Conservation (phyloP, 192 early-diverging fungal species). For the Helicostylum pulchrum region DNA sequence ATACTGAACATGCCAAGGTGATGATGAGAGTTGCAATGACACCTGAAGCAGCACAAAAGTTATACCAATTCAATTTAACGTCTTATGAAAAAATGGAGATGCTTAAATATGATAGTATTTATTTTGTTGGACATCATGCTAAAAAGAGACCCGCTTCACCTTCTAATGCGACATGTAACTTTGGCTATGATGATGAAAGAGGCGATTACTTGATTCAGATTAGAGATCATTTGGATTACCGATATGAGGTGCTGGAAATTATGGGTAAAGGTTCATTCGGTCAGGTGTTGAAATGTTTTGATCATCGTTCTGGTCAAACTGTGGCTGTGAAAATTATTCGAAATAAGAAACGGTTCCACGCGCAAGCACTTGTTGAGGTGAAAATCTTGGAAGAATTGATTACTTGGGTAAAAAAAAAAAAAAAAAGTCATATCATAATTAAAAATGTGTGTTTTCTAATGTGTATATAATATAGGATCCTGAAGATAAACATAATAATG, state of each 20-base stretch:
- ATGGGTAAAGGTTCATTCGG: slow-evolving; percentile 94
- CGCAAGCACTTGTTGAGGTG: slow-evolving; percentile 88
- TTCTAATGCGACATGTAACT: slow-evolving; percentile 1
- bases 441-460: background rate
- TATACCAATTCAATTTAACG: slow-evolving; percentile 9
- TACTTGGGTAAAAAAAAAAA: slow-evolving; percentile 77
- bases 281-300: slow-evolving; percentile 86
- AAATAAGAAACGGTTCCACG: slow-evolving; percentile 92
- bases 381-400: slow-evolving; percentile 83
- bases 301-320: slow-evolving; percentile 82
- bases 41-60: slow-evolving; percentile 13
- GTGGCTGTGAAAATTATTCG: slow-evolving; percentile 92
- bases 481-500: slow-evolving; percentile 65
- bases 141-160: slow-evolving; percentile 5
- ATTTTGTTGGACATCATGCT: slow-evolving; percentile 31
- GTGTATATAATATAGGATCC: slow-evolving; percentile 55
- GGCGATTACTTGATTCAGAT: slow-evolving; percentile 85
- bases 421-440: too few species aligned
- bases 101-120: slow-evolving; percentile 2
- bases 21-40: slow-evolving; percentile 12
- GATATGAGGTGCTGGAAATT: slow-evolving; percentile 85
- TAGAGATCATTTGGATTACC: slow-evolving; percentile 83
- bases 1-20: background rate
- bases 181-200: slow-evolving; percentile 73
- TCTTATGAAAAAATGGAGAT: slow-evolving; percentile 16